Evolutionary conservation across 495 filamentous ascomycete genomes (phyloP).

Genomic region (Penicillium paxilli): DNA sequence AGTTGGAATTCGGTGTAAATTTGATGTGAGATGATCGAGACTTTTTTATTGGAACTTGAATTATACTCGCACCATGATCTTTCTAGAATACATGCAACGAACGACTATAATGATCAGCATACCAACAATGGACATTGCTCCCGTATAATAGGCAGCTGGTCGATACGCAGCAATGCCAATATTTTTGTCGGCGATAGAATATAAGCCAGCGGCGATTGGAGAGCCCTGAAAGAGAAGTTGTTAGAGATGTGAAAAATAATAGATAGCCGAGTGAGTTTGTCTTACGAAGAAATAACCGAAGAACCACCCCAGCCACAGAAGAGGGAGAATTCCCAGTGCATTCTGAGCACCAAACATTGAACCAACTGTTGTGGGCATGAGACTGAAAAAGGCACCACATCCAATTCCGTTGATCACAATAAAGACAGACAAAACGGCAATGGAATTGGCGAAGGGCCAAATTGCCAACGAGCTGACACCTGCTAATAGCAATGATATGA

Average conservation of each 20-base stretch:
- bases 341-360: slow-evolving; percentile 12
- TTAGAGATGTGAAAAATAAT: neutral
- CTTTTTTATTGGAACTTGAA: too few species aligned
- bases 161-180: slow-evolving; percentile 7
- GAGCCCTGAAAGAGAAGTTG: slow-evolving; percentile 7
- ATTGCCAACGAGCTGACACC: slow-evolving; percentile 6
- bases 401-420: slow-evolving; percentile 9
- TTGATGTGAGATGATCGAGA: too few species aligned
- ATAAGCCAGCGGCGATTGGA: slow-evolving; percentile 7
- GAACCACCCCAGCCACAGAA: slow-evolving; percentile 13
- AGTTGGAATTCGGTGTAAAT: too few species aligned
- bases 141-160: slow-evolving; percentile 12
- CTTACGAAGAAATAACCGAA: slow-evolving; percentile 14
- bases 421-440: slow-evolving; percentile 7
- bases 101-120: slow-evolving; percentile 3
- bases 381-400: slow-evolving; percentile 13
- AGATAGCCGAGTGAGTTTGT: neutral
- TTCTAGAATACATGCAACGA: slow-evolving; percentile 10
- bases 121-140: slow-evolving; percentile 8
- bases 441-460: slow-evolving; percentile 8
- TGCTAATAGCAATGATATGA: slow-evolving; percentile 5
- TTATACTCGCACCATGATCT: too few species aligned
- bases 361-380: slow-evolving; percentile 6
- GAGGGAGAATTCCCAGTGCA: slow-evolving; percentile 6
- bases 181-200: slow-evolving; percentile 6